Evolutionary conservation across 371 early-diverging fungal genomes (phyloP).

Genomic region (Mucor piriformis): DNA sequence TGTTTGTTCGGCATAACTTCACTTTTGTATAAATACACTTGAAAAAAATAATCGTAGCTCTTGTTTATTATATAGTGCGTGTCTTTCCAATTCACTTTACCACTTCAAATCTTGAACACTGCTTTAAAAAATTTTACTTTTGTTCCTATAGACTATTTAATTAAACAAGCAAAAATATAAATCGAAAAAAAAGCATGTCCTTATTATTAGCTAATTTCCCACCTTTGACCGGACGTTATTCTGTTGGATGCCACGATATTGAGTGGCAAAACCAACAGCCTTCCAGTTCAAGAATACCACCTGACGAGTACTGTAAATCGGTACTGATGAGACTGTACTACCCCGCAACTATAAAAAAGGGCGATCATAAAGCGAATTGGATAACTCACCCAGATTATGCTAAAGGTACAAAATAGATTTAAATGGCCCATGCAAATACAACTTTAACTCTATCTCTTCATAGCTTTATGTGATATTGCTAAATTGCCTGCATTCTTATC

Average conservation of each 20-base stretch:
- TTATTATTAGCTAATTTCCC: constrained; percentile 29
- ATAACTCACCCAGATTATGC: constrained; percentile 19
- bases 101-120: no score
- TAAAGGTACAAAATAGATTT: constrained; percentile 3
- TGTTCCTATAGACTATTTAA: no score
- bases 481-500: constrained; percentile 15
- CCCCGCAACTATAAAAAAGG: constrained; percentile 24
- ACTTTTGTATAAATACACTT: neutral
- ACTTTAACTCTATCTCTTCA: no score
- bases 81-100: neutral
- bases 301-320: neutral
- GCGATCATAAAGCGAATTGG: constrained; percentile 16
- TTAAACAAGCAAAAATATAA: neutral
- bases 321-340: constrained; percentile 22
- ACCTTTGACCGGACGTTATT: constrained; percentile 28
- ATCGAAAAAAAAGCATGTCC: constrained; percentile 10
- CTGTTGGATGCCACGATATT: constrained; percentile 35
- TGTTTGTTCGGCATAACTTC: constrained; percentile 1
- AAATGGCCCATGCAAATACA: no score
- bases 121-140: no score
- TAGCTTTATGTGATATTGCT: constrained; percentile 18
- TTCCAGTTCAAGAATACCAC: neutral
- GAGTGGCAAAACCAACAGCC: constrained; percentile 19
- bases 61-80: neutral
- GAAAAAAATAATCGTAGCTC: neutral